phyloP scores from a whole-genome alignment of 2,329 filamentous ascomycete species.

The Chaetothyriales sp. region DNA sequence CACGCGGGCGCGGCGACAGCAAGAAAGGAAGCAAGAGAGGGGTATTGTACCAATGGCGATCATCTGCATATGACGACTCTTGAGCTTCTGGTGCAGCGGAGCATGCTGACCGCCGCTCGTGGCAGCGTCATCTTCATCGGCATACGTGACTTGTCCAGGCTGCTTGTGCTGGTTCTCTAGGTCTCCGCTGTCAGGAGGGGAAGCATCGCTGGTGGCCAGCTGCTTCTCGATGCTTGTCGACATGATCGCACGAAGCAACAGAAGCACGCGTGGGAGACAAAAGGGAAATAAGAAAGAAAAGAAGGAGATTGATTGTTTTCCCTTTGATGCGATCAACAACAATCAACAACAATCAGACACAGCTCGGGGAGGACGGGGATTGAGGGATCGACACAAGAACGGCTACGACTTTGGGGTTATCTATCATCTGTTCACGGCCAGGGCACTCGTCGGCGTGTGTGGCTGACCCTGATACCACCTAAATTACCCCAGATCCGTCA shows the following conservation, averaged over 20 bases:
- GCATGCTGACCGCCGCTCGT: conserved; percentile 6
- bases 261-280: not conserved
- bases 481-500: not conserved
- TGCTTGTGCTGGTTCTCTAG: conserved; percentile 9
- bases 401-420: not conserved
- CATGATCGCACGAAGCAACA: not conserved
- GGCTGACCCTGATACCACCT: not conserved
- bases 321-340: no score
- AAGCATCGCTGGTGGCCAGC: conserved; percentile 1
- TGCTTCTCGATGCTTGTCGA: conserved; percentile 2
- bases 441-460: not conserved
- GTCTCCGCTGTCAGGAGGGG: conserved; percentile 3
- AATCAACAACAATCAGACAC: not conserved
- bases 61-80: conserved; percentile 18
- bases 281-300: not conserved
- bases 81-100: conserved; percentile 12
- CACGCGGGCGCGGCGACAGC: no score
- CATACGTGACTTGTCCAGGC: conserved; percentile 7
- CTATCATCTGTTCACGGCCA: not conserved
- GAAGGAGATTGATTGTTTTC: not conserved
- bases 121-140: conserved; percentile 5
- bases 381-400: no score
- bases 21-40: not conserved
- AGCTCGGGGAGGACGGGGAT: not conserved
- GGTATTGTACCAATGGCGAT: conserved; percentile 17